Base-by-base conservation (phyloP, 2,329 filamentous ascomycete genomes). In the Aspergillus proliferans region DNA sequence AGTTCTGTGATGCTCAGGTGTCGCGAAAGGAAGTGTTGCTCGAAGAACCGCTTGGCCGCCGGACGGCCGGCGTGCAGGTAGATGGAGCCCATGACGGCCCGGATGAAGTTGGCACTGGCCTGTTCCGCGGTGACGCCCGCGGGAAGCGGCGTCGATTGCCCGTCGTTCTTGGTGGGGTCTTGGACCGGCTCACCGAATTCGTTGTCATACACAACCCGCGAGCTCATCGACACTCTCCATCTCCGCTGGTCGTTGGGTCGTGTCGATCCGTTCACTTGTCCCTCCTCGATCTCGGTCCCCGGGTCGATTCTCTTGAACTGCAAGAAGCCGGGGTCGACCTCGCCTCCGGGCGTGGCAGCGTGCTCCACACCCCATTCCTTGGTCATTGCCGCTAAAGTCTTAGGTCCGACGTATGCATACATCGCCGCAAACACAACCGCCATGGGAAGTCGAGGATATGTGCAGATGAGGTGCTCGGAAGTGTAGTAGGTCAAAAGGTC, bases 301-400 rank as follows among this genome's bases (percentile, higher is more conserved):
- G 77, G 70, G 8, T 67, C 60, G 21, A 77, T 53, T 48, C 78
- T 65, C 71, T 71, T 71, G 76, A 90, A 95, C 67, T 97, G 93
- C 52, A 98, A 76, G 47, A 95, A 76, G 5, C 92, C 93, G 0
- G 91, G 85, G 67, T 98, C 93, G 48, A 97, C 91, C 72, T 97
- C 92, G 51, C 82, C 82, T 45, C 92, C 93, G 0, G 93, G 93
- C 18, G 83, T 85, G 9, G 87, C 88, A n/a, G 88, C 92, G 40
- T 78, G 73, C 68, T 97, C 92, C 14, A 97, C 83, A 71, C 93
- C 93, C 93, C 93, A 98, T 72, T 93, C 87, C 53, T 79, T 76
- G 14, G 87, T 83, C 56, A 97, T 80, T 18, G 83, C 76, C 46
- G 84, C 76, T 43, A 97, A 78, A 1, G 91, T 84, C 57, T 83